Base-by-base conservation (phyloP, 441 rosid species). In the Eruca vesicaria region DNA sequence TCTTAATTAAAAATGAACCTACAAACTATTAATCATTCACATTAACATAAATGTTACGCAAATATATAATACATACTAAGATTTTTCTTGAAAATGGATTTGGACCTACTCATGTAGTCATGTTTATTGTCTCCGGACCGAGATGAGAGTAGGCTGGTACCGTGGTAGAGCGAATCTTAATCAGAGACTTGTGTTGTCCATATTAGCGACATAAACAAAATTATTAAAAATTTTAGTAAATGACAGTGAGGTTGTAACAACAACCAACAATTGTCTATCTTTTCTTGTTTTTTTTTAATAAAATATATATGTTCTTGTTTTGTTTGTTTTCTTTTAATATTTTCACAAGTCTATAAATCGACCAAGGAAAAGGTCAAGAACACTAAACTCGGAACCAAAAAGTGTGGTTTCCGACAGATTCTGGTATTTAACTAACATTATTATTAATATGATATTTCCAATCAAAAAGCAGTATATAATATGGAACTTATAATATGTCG, bases 131-230 rank as follows among this genome's bases (percentile, higher is more conserved):
- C 43, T 63, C 33, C 56, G 35, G 69, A 56, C 58, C 33, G 29
- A 41, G 48, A 68, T 36, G 57, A 63, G 20, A 52, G 29, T 52
- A 23, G 75, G 50, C 33, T 61, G 36, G 75, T 21, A 21, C 38
- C 19, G 12, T 63, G 12, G 33, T 63, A 38, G 33, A 63, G 9
- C 50, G 55, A 36, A 66, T 58, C 66, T 57, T 43, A 66, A 57
- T 66, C 52, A 66, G 50, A 57, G 56, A 50, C 52, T 31, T 74
- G 8, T 43, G 60, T 8, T 66, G 50, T 32, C 71, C 52, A 57
- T 66, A 9, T 73, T n/a, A 32, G 78, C 18, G 38, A 66, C 78
- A 66, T 1, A 65, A 43, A 57, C 71, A 43, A 31, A 57, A 29
- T 20, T 41, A 59, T 28, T 38, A 16, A 53, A 55, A 26, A 50